Evolutionary conservation across 257 asterid genomes (phyloP), one percentile per base, ranked within the genome.

Genomic region (Jacaranda copaia): DNA sequence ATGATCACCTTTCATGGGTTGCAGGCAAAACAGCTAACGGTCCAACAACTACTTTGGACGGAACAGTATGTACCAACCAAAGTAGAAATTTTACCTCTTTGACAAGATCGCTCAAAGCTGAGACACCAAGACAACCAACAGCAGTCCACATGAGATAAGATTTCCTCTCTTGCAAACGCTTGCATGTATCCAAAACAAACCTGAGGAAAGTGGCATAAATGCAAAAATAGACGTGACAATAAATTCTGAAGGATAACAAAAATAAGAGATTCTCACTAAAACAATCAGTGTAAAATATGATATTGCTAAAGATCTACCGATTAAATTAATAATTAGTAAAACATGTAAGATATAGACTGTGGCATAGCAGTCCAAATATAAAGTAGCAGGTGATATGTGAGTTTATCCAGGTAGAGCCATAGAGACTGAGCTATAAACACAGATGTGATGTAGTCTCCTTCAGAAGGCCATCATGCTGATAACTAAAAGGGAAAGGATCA

Each of bases 61-160:
- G 40, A 61, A 6, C 40, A 15, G 38, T 9, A 16, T 6, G 58
- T 5, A 67, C 10, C 71, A 55, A 70, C 36, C 43, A n/a, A 15
- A 48, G 77, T 36, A 64, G 18, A 19, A 43, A 48, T 3, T 15
- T 76, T 85, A 92, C 99, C 97, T 93, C 99, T 83, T 86, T 89
- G 66, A 95, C 83, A 70, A 95, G 94, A 89, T 93, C 98, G 39
- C 88, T 87, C 83, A 95, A 73, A 81, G 96, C 97, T 72, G 96
- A 84, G 18, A 87, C 82, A 60, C 99, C 99, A 18, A 95, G 96
- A 77, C 94, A 87, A 66, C 91, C 96, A 72, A 90, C 98, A 35
- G 99, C 99, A 81, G 88, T 84, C 85, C 91, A 95, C 79, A 95
- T 85, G 55, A 95, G 91, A 82, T 93, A 95, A 18, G 95, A 84